Percentiles rank a stretch among this genome's conserved stretches.
phyloP scores from a whole-genome alignment of 306 rosid genomes.

The Prunus padus region DNA sequence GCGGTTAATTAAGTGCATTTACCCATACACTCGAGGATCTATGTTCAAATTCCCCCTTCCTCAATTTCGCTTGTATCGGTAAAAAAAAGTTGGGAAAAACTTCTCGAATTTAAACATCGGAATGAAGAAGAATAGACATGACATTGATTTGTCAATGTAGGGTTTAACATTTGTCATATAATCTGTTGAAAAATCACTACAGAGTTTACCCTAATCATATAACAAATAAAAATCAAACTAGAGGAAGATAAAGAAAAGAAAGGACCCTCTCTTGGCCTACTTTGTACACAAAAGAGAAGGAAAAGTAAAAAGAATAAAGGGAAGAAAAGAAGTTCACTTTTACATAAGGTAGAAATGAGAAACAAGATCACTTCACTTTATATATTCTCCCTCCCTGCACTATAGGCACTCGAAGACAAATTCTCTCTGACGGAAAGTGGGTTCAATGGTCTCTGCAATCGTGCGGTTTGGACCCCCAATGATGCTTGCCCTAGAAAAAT shows the following conservation, averaged over 20 bases:
- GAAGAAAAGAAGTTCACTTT: neutral
- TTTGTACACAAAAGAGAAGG: neutral
- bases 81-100: too few relatives aligned
- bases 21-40: accelerated
- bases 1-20: too few relatives aligned
- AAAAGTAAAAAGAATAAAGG: too few relatives aligned
- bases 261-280: neutral
- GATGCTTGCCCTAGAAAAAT: neutral
- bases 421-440: neutral
- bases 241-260: neutral
- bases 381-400: neutral
- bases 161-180: too few relatives aligned
- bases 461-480: neutral
- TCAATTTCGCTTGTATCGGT: too few relatives aligned
- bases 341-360: neutral
- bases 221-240: too few relatives aligned
- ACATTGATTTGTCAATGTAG: too few relatives aligned
- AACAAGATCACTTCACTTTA: neutral
- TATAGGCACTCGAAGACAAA: neutral
- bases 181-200: too few relatives aligned
- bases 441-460: neutral
- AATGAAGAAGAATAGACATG: too few relatives aligned
- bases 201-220: too few relatives aligned
- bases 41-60: accelerated
- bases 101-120: too few relatives aligned